Evolutionary conservation across 2,329 filamentous ascomycete species (phyloP), one percentile per base, ranked within the genome.

Genomic region (Daldinia sp.): DNA sequence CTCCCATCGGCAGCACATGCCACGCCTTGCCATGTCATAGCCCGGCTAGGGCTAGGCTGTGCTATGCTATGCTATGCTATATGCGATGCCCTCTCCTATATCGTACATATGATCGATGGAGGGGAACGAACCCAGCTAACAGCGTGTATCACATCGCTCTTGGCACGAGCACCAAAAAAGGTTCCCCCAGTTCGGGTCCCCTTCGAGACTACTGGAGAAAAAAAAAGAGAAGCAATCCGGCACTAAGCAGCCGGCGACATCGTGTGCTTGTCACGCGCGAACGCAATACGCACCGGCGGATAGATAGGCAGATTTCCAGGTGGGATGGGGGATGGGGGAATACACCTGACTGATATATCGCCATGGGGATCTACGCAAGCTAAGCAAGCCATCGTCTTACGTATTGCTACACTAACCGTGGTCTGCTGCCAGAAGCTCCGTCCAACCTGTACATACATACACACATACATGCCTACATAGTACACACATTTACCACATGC

Each of bases 231-330:
- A 32, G 15, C 23, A 48, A 39, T 47, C 21, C 37, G 19, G 47
- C 23, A 56, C 30, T 48, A 49, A 23, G n/a, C 13, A 52, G 21
- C 37, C 30, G 30, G 43, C 34, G 11, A 64, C 57, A 52, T 64
- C 61, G 35, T 57, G 58, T 51, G 61, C 49, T 54, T 35, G 25
- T 66, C 64, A 64, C 64, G 64, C 64, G 64, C 57, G 34, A 58
- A 49, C 27, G 23, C 39, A 23, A 51, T 37, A 27, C 35, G 32
- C 27, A 49, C 41, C 52, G 35, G 41, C 21, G 35, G 37, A 54
- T 32, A 55, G 53, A 55, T 55, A 56, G 55, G 39, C 34, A 53
- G 47, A 48, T 45, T 39, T n/a, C 21, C 21, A 13, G 15, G 37
- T 17, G 8, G 6, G 7, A 15, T 7, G 15, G n/a, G 35, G 5